Percentiles rank a stretch among this genome's conserved stretches.
These are phyloP conservation scores for Salmacisia buchloeana DNA, from an alignment of 1,284 basidiomycete genomes.

Conservation along the genomic window DNA sequence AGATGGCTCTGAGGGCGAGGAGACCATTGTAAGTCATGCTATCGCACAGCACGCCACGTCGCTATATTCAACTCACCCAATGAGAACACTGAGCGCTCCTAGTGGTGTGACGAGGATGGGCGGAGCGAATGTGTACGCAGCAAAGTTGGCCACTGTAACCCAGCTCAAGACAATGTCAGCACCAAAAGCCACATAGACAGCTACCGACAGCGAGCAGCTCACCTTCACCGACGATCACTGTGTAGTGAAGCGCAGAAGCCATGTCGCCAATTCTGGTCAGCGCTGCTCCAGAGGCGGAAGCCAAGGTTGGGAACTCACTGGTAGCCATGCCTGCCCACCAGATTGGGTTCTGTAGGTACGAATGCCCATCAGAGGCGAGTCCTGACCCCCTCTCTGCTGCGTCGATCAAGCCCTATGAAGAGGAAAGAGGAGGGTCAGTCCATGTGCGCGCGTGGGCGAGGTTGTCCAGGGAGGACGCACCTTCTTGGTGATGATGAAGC, in stretches of 20 bases:
- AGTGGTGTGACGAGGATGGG: constrained; percentile 94
- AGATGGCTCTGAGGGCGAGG: constrained; percentile 37
- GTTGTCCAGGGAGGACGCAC: constrained; percentile 10
- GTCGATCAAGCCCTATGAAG: constrained; percentile 41
- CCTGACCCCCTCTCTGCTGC: constrained; percentile 43
- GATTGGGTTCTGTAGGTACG: constrained; percentile 83
- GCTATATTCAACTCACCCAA: constrained; percentile 81
- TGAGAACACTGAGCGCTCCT: constrained; percentile 91
- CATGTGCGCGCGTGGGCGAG: not conserved
- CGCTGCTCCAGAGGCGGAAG: not conserved
- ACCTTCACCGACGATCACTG: constrained; percentile 46
- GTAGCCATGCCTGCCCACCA: constrained; percentile 98
- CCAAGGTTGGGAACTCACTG: constrained; percentile 59
- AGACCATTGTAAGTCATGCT: too few relatives aligned
- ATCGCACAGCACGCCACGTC: too few relatives aligned
- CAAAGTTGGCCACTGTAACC: constrained; percentile 84
- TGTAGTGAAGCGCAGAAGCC: not conserved
- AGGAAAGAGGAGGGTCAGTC: not conserved
- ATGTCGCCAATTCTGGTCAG: too few relatives aligned
- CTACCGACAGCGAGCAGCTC: not conserved
- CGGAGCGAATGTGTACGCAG: constrained; percentile 95
- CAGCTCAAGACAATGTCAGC: not conserved
- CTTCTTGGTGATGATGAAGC: constrained; percentile 50
- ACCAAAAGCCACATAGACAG: not conserved
- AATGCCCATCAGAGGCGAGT: constrained; percentile 46